phyloP scores from a whole-genome alignment of 2,329 filamentous ascomycete genomes.

The Mycosphaerelloides madeirae region DNA sequence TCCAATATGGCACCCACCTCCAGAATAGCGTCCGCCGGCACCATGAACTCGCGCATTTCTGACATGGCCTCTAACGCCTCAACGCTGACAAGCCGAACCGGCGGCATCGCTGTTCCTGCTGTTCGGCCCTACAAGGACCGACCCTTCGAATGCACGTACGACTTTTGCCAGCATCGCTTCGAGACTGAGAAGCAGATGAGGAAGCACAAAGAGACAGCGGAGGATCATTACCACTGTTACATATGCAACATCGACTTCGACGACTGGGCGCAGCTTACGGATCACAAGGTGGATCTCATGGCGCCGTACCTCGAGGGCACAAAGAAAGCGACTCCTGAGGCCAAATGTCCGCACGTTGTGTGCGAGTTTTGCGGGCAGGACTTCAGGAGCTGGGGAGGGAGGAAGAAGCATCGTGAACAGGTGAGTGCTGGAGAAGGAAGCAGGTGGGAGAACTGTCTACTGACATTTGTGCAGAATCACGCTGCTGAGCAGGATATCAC shows the following conservation, averaged over 20 bases:
- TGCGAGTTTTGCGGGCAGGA: constrained; percentile 56
- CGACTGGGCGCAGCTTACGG: constrained; percentile 28
- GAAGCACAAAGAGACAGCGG: constrained; percentile 46
- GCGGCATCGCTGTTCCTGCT: no score
- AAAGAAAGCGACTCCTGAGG: constrained; percentile 13
- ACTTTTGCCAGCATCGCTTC: constrained; percentile 46
- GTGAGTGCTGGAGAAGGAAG: constrained; percentile 34
- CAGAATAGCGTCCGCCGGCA: no score
- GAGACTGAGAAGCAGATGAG: constrained; percentile 43
- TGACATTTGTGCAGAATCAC: constrained; percentile 31
- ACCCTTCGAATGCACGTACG: constrained; percentile 39
- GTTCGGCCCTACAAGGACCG: constrained; percentile 5
- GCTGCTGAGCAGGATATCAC: constrained; percentile 46
- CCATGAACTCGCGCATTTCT: no score
- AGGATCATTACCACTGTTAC: constrained; percentile 43
- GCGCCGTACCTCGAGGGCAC: constrained; percentile 22
- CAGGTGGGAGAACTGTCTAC: neutral
- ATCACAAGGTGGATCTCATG: constrained; percentile 35
- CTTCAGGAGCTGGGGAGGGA: constrained; percentile 50
- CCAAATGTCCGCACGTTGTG: constrained; percentile 45
- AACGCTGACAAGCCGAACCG: no score
- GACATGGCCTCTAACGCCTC: no score
- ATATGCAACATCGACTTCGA: constrained; percentile 38
- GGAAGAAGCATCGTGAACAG: constrained; percentile 48
- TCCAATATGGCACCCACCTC: no score